Evolutionary conservation across 2,329 filamentous ascomycete genomes (phyloP).

Genomic region (Xylariaceae sp.): DNA sequence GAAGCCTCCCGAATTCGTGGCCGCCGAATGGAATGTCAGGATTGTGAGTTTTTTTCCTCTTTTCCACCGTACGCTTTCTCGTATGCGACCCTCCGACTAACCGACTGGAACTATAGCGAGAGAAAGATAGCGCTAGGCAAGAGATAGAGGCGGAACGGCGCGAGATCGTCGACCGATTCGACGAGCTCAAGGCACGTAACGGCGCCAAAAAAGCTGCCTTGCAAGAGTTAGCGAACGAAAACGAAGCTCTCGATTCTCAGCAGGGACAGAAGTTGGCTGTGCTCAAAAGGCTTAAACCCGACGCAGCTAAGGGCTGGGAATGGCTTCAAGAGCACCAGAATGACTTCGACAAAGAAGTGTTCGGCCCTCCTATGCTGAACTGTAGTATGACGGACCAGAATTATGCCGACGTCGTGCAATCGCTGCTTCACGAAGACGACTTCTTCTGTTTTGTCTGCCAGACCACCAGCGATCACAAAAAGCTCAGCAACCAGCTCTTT

Average conservation of each 20-base stretch:
- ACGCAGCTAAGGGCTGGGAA: constrained; percentile 70
- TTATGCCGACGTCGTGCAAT: constrained; percentile 58
- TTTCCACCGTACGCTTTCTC: background rate
- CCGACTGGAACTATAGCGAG: constrained; percentile 44
- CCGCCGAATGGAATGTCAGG: constrained; percentile 66
- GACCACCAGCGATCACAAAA: constrained; percentile 69
- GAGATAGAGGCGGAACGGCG: constrained; percentile 47
- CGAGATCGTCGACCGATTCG: constrained; percentile 33
- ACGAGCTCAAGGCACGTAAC: constrained; percentile 43
- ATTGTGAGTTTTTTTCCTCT: constrained; percentile 54
- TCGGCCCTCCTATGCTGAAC: constrained; percentile 75
- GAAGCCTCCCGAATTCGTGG: constrained; percentile 65
- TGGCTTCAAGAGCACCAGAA: constrained; percentile 75
- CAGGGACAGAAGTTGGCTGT: constrained; percentile 70
- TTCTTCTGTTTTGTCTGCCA: constrained; percentile 74
- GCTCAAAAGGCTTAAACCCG: constrained; percentile 57
- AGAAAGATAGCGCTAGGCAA: constrained; percentile 55
- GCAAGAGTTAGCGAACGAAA: constrained; percentile 42
- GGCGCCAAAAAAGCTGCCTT: constrained; percentile 39
- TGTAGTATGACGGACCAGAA: constrained; percentile 74
- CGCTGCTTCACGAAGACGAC: constrained; percentile 49
- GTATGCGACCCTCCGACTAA: background rate
- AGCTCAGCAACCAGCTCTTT: constrained; percentile 65
- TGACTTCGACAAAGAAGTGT: constrained; percentile 72
- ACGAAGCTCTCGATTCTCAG: constrained; percentile 66